A percentile compares a stretch with the other conserved stretches of the same genome.
Evolutionary conservation across 306 rosid species (phyloP).

Genomic region (Quercus variabilis): DNA sequence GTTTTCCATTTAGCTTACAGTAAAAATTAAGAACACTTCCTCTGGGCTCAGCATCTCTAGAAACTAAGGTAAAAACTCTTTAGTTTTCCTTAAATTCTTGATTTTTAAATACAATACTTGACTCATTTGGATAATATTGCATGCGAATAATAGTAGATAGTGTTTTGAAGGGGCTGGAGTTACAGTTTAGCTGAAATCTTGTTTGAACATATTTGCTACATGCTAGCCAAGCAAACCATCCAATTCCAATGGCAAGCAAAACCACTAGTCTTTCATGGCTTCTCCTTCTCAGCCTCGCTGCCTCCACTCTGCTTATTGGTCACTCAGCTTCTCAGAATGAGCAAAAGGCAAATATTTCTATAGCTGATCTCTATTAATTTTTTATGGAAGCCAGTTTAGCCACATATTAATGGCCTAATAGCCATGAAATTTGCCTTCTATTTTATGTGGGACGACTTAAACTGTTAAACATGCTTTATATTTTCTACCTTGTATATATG

Average conservation of each 20-base stretch:
- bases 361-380: not conserved
- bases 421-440: not conserved
- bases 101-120: too few relatives aligned
- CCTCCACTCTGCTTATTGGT: constrained; percentile 7
- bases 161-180: too few relatives aligned
- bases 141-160: too few relatives aligned
- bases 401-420: not conserved
- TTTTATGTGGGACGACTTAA: not conserved
- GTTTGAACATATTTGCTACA: too few relatives aligned
- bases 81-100: too few relatives aligned
- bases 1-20: too few relatives aligned
- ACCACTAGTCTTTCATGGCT: not conserved
- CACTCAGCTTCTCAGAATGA: constrained; percentile 19
- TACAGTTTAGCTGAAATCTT: too few relatives aligned
- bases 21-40: too few relatives aligned
- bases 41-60: too few relatives aligned
- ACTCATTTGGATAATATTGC: too few relatives aligned
- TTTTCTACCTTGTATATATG: not conserved
- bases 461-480: not conserved
- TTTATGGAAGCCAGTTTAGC: not conserved
- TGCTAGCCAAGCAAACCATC: too few relatives aligned
- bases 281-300: constrained; percentile 8
- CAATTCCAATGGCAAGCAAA: constrained; percentile 9
- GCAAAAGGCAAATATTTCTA: not conserved
- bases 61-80: too few relatives aligned